Evolutionary conservation across 1,139 yeast species (phyloP), one percentile per base, ranked within the genome.

Genomic region (Kazachstania sp.): DNA sequence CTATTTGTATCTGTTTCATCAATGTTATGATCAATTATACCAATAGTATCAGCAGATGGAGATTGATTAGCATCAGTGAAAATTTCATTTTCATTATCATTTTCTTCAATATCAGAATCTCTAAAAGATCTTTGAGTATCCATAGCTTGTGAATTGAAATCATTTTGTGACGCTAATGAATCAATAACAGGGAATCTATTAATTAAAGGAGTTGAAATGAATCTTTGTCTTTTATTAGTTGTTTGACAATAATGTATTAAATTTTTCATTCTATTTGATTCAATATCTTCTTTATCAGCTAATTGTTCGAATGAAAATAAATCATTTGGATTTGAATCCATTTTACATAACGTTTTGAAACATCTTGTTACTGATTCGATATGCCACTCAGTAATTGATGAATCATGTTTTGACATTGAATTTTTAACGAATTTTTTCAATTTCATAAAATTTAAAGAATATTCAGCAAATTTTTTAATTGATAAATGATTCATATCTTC

Each of bases 101-200:
- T 23, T 7, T 23, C 28, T 7, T 4, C 5, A 23, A 7, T 4
- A 9, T 23, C 8, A 7, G 28, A 23, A 23, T 23, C 36, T 8
- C 19, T 18, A 7, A 11, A 11, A 4, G 41, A 15, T 18, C 9
- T 5, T 41, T 46, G 45, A 31, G 49, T 41, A 35, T 38, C 23
- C 49, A 53, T 40, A 11, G 37, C 30, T 43, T 57, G 60, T 3
- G 63, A 59, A 41, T 57, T 54, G 29, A 55, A 56, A 19, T 56
- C 60, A 40, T 51, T 45, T 39, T 56, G 59, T 5, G 60, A 52
- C 18, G 50, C 55, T 15, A 45, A 4, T 3, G 26, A 12, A 15
- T 36, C 38, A 16, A 36, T 36, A 12, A 18, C 18, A 18, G 38
- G 38, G 9, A 36, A 18, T n/a, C n/a, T n/a, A n/a, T n/a, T n/a